A percentile compares a stretch with the other conserved stretches of the same genome.
phyloP scores from a whole-genome alignment of 495 filamentous ascomycete species.

The Podospora bellae-mahoneyi region DNA sequence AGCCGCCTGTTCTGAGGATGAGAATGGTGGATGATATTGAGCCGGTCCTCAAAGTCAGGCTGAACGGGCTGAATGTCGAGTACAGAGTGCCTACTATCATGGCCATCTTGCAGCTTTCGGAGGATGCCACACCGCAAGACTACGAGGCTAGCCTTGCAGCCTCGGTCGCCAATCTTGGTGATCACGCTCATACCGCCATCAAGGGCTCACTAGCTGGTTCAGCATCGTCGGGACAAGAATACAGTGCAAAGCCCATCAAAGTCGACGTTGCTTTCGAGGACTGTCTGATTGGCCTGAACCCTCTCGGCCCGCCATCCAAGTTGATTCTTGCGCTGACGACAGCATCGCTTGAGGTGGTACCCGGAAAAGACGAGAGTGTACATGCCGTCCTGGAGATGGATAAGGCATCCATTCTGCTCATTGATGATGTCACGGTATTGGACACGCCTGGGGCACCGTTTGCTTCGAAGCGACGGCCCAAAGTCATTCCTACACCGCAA shows the following conservation, averaged over 20 bases:
- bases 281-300: constrained; percentile 82
- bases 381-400: constrained; percentile 63
- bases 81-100: constrained; percentile 81
- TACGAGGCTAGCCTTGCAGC: constrained; percentile 70
- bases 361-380: constrained; percentile 59
- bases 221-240: constrained; percentile 22
- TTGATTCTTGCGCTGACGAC: constrained; percentile 74
- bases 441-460: constrained; percentile 44
- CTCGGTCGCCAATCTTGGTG: constrained; percentile 74
- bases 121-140: constrained; percentile 68
- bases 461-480: constrained; percentile 42
- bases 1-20: constrained; percentile 53
- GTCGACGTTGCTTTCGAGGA: constrained; percentile 73
- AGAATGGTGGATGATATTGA: constrained; percentile 93
- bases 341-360: constrained; percentile 58
- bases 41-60: constrained; percentile 79
- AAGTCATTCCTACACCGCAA: constrained; percentile 55
- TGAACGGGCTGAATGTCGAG: constrained; percentile 76
- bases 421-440: constrained; percentile 66
- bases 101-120: constrained; percentile 66
- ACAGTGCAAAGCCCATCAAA: constrained; percentile 49
- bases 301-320: constrained; percentile 69
- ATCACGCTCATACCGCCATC: constrained; percentile 50
- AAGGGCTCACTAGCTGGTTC: constrained; percentile 29
- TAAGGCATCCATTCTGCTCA: constrained; percentile 76